phyloP scores from a whole-genome alignment of 768 basidiomycete species.

The Trametes meyenii region DNA sequence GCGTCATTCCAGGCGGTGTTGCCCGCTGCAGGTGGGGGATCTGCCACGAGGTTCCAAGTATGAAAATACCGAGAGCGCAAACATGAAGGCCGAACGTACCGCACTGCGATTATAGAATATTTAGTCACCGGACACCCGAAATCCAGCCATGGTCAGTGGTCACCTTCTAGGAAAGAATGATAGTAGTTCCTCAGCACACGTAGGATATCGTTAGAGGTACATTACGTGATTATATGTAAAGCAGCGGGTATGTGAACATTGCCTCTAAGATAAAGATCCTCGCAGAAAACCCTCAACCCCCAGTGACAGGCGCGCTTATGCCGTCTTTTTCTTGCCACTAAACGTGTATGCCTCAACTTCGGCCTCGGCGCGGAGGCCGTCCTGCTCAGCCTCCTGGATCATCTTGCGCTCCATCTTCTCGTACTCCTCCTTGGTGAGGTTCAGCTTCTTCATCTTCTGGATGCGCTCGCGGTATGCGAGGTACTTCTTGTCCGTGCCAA shows the following conservation, averaged over 20 bases:
- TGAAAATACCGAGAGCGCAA: too few relatives aligned
- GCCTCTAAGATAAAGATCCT: conserved; percentile 9
- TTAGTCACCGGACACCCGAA: too few relatives aligned
- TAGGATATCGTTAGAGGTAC: conserved; percentile 10
- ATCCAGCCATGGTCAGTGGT: too few relatives aligned
- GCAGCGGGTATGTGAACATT: conserved; percentile 17
- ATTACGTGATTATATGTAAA: conserved; percentile 22
- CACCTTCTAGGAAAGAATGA: too few relatives aligned
- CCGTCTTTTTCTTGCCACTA: conserved; percentile 27
- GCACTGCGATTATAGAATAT: too few relatives aligned
- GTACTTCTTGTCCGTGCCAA: conserved; percentile 93
- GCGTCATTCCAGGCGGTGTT: too few relatives aligned
- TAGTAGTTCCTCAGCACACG: background rate
- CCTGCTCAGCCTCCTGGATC: conserved; percentile 70
- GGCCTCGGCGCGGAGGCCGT: conserved; percentile 72
- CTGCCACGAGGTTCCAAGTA: too few relatives aligned
- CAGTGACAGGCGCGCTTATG: conserved; percentile 4
- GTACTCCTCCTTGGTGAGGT: conserved; percentile 54
- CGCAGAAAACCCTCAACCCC: background rate
- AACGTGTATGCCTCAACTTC: conserved; percentile 37
- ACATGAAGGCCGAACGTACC: too few relatives aligned
- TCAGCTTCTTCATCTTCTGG: conserved; percentile 53
- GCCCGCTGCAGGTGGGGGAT: too few relatives aligned
- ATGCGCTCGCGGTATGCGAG: conserved; percentile 74
- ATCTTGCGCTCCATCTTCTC: conserved; percentile 61